Base-by-base conservation (phyloP, 108 stramenopile species). In the Skeletonema marinoi region DNA sequence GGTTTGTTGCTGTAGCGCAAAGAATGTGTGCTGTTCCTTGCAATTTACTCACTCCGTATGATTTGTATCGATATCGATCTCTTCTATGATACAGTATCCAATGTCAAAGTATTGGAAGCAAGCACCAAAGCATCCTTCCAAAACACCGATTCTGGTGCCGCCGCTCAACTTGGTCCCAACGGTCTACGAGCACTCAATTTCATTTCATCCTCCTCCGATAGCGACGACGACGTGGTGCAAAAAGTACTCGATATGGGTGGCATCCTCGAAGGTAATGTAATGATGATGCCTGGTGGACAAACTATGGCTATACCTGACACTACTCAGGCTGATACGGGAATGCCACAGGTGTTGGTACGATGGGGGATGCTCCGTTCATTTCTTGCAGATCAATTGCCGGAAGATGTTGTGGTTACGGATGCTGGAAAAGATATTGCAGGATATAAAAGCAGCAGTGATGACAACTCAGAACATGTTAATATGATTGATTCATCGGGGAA, bases 151-250 rank as follows among this genome's bases (percentile, higher is more conserved):
- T 2, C 56, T 2, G 67, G 67, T 25, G 67, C 67, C 8, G 56
- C 58, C 59, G 67, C 67, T 10, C 67, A 68, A 30, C 60, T 68
- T 3, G 67, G 67, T 21, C 67, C 67, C n/a, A 68, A 68, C 16
- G 67, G 67, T 11, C 60, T 68, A 16, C 30, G 32, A 12, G 67
- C 67, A 42, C 32, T 68, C 31, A 68, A 60, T 11, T 30, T 59
- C 12, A 68, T 68, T 21, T 56, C 54, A 6, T 56, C n/a, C n/a
- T n/a, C n/a, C n/a, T n/a, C 54, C 21, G 51, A 56, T 25, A 25
- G 7, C 41, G 17, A 30, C 2, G 67, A 68, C 2, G 17, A 16
- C 16, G 17, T 68, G 32, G 21, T 68, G 0, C 67, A 61, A 68
- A 42, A 68, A 42, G 67, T 68, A 30, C 32, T 68, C n/a, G 65